Conservation (phyloP, 2,329 filamentous ascomycete species). For the Fusarium floridanum region DNA sequence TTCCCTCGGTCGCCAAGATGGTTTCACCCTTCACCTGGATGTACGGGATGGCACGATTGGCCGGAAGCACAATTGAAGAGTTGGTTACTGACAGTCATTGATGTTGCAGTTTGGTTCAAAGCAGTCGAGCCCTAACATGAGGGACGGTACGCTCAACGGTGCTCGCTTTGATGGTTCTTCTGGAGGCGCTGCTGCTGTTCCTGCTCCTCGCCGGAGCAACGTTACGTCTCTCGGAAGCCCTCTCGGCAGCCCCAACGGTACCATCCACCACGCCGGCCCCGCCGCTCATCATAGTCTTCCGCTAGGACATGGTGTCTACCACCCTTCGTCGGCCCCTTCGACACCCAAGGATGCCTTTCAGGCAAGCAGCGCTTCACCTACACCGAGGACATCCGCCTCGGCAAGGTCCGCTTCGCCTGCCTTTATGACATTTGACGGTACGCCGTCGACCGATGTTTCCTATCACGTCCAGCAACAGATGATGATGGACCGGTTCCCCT, state of each 20-base stretch:
- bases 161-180: conserved; percentile 53
- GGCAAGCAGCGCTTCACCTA: conserved; percentile 45
- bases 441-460: conserved; percentile 57
- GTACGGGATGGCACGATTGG: conserved; percentile 38
- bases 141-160: conserved; percentile 60
- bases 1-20: conserved; percentile 35
- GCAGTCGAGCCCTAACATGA: conserved; percentile 64
- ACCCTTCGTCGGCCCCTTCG: conserved; percentile 35
- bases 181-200: conserved; percentile 10
- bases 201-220: conserved; percentile 17
- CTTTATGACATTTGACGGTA: conserved; percentile 62
- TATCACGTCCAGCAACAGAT: conserved; percentile 56
- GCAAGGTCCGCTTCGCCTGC: conserved; percentile 59
- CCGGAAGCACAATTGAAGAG: conserved; percentile 40
- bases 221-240: conserved; percentile 30
- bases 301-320: conserved; percentile 34
- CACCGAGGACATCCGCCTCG: conserved; percentile 53
- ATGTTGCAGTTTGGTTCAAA: conserved; percentile 71
- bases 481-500: conserved; percentile 61
- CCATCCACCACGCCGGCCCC: conserved; percentile 50
- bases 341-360: conserved; percentile 46
- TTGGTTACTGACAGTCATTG: conserved; percentile 56
- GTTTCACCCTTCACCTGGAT: conserved; percentile 20
- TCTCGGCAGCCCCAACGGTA: conserved; percentile 29
- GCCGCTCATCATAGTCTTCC: conserved; percentile 60